Conservation (phyloP, 2,329 filamentous ascomycete species). For the Seiridium cupressi region DNA sequence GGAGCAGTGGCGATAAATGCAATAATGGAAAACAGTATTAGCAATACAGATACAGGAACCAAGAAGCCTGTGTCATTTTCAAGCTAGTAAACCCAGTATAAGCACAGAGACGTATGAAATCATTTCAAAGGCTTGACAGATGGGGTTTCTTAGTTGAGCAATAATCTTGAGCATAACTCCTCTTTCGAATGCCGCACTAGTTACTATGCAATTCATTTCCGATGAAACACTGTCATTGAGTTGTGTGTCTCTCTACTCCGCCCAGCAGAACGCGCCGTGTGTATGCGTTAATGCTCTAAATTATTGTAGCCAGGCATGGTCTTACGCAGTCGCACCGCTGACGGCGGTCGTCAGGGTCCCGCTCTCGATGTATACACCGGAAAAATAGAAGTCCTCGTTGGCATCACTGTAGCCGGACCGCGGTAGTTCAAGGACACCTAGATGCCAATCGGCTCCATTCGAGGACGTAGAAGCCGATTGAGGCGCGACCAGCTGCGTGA, state of each 20-base stretch:
- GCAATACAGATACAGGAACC: background rate
- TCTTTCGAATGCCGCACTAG: too few species aligned
- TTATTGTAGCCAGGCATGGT: background rate
- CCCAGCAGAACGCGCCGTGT: too few species aligned
- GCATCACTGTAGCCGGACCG: constrained; percentile 52
- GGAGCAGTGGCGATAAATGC: background rate
- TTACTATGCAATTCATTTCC: too few species aligned
- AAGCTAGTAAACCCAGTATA: too few species aligned
- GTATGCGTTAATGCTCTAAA: too few species aligned
- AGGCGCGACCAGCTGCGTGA: constrained; percentile 58
- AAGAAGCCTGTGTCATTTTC: too few species aligned
- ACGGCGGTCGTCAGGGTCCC: constrained; percentile 40
- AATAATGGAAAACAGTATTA: background rate
- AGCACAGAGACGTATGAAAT: too few species aligned
- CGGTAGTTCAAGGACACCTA: constrained; percentile 67
- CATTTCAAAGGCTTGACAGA: too few species aligned
- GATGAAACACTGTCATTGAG: too few species aligned
- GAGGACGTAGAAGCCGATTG: constrained; percentile 40
- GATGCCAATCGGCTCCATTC: constrained; percentile 69
- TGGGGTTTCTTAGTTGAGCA: too few species aligned
- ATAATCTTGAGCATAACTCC: too few species aligned
- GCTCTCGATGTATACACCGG: constrained; percentile 68
- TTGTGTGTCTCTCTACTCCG: too few species aligned
- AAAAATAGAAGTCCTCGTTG: constrained; percentile 70
- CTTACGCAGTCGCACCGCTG: constrained; percentile 22